These are phyloP conservation scores for Trypanosoma avium DNA, from an alignment of 208 protist species.

Conservation along the genomic window DNA sequence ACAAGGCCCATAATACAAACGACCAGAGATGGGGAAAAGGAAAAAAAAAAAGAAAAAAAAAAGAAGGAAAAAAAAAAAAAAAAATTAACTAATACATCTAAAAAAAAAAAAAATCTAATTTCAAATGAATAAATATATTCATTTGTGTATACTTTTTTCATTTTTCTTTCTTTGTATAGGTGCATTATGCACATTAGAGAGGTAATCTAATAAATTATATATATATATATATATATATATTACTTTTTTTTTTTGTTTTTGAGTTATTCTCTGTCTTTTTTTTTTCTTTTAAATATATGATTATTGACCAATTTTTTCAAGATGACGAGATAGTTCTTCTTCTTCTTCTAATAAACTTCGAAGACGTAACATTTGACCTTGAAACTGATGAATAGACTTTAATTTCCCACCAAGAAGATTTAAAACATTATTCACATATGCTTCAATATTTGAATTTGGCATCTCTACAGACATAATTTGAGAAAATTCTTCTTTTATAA, in stretches of 20 bases:
- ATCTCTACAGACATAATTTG: conserved; percentile 34
- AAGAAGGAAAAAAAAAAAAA: conserved; percentile 10
- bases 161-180: neutral
- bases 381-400: conserved; percentile 28
- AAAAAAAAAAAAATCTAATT: conserved; percentile 8
- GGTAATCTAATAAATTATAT: conserved; percentile 1
- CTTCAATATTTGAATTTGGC: conserved; percentile 30
- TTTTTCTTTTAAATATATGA: neutral
- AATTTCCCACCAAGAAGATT: conserved; percentile 16
- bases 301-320: conserved; percentile 23
- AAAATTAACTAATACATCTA: conserved; percentile 3
- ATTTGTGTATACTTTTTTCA: neutral
- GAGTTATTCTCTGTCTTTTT: neutral
- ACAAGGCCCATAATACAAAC: too few species aligned
- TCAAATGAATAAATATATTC: neutral
- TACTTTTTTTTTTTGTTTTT: neutral
- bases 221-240: conserved; percentile 17
- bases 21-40: neutral
- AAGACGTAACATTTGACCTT: conserved; percentile 21
- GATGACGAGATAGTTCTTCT: conserved; percentile 20
- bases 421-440: conserved; percentile 21
- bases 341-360: conserved; percentile 20
- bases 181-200: too few species aligned
- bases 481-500: conserved; percentile 32
- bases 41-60: neutral